Base-by-base conservation (phyloP, 441 rosid genomes). In the Francoa sonchifolia region DNA sequence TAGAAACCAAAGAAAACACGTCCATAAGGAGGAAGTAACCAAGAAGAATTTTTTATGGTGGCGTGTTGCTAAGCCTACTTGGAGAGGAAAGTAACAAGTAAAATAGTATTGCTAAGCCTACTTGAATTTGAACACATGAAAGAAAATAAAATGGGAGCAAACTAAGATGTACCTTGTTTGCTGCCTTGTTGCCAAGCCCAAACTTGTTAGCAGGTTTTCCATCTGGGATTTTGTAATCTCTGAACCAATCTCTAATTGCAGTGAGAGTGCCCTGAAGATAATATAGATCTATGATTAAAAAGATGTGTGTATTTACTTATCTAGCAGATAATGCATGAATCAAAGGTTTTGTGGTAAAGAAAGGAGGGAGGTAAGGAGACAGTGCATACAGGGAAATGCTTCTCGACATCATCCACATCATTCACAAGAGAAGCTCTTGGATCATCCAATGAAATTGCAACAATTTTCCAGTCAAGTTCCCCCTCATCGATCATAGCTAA, bases 151-250 rank as follows among this genome's bases (percentile, higher is more conserved):
- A 3, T 22, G 13, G 21, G 0, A 5, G n/a, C n/a, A 13, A 34
- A 2, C 17, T 1, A 42, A 19, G 19, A 41, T 42, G n/a, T 62
- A 89, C 98, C 86, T 85, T 85, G 76, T 57, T 72, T 25, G 82
- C 93, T 36, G 96, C 77, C 67, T 78, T 68, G 72, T 82, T 82
- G 57, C 96, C 96, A 28, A 90, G 93, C 44, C 85, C 99, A 53
- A 90, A 90, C 65, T 65, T 80, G 67, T 90, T 90, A 19, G 96
- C 95, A 48, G 99, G 96, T 57, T 90, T 90, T 28, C 94, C 96
- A 46, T 90, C 99, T 4, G 95, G 99, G 50, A 76, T 78, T 66
- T 90, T 90, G 63, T 90, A 90, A 58, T 90, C 96, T 49, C 95
- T 74, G 38, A 90, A 86, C 98, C 95, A 90, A 55, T 79, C 85